Evolutionary conservation across 768 basidiomycete genomes (phyloP).

Genomic region (Albatrellus ellisii): DNA sequence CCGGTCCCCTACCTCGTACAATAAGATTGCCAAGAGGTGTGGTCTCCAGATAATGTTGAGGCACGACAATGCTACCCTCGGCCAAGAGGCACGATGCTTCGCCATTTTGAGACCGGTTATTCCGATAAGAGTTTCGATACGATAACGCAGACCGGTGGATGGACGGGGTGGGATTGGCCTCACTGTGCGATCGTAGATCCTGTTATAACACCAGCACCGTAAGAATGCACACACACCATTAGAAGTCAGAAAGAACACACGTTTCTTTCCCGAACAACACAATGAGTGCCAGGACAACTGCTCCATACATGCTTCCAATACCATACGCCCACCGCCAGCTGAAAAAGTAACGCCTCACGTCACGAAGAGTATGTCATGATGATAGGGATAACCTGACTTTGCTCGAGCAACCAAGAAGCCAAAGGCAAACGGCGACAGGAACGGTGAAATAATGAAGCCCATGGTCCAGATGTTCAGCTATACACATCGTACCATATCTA

Average conservation of each 20-base stretch:
- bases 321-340: conserved; percentile 60
- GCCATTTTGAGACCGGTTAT: conserved; percentile 45
- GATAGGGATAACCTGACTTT: conserved; percentile 19
- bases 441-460: conserved; percentile 56
- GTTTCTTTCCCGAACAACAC: conserved; percentile 54
- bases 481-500: background rate
- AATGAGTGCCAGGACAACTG: conserved; percentile 42
- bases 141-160: conserved; percentile 30
- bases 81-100: conserved; percentile 40
- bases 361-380: background rate
- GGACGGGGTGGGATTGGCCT: conserved; percentile 33
- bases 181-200: conserved; percentile 49
- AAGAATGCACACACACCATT: background rate
- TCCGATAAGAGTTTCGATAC: conserved; percentile 47
- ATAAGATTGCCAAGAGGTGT: conserved; percentile 37
- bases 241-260: conserved; percentile 21
- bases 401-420: conserved; percentile 53
- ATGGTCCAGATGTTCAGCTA: conserved; percentile 63
- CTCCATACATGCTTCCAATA: conserved; percentile 45
- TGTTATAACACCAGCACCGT: conserved; percentile 15
- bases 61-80: conserved; percentile 27
- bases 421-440: conserved; percentile 51
- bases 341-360: background rate
- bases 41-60: conserved; percentile 49
- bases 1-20: conserved; percentile 31